A percentile compares a stretch with the other conserved stretches of the same genome.
These are phyloP conservation scores for Talaromyces adpressus DNA, from an alignment of 495 filamentous ascomycete genomes.

Conservation along the genomic window DNA sequence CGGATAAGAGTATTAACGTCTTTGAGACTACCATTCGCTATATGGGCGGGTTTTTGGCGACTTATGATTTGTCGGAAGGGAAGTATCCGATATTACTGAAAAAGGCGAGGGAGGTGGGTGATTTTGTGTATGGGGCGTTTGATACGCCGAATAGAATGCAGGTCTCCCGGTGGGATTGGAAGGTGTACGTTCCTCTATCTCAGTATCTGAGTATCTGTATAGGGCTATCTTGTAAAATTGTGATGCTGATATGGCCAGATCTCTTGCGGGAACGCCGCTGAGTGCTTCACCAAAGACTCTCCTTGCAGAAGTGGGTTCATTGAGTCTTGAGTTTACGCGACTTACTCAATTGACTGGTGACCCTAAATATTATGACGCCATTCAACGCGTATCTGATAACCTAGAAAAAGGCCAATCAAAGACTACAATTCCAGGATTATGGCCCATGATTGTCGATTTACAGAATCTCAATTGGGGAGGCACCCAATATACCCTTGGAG, in stretches of 20 bases:
- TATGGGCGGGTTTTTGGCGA: slow-evolving; percentile 73
- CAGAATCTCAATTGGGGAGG: slow-evolving; percentile 33
- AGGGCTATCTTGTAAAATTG: too few species aligned
- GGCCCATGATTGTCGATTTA: slow-evolving; percentile 73
- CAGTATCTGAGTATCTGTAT: background rate
- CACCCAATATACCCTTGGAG: slow-evolving; percentile 69
- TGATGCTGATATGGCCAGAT: slow-evolving; percentile 13
- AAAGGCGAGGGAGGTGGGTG: slow-evolving; percentile 81
- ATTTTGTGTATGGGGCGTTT: slow-evolving; percentile 84
- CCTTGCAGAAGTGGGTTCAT: slow-evolving; percentile 79
- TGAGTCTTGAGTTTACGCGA: slow-evolving; percentile 89
- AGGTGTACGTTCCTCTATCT: slow-evolving; percentile 1
- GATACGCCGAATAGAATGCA: slow-evolving; percentile 97
- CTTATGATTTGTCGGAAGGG: slow-evolving; percentile 72
- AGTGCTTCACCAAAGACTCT: slow-evolving; percentile 34
- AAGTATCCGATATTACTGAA: slow-evolving; percentile 61
- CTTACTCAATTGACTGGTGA: slow-evolving; percentile 84
- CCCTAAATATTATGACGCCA: slow-evolving; percentile 84
- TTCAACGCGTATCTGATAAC: slow-evolving; percentile 77
- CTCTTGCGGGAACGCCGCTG: slow-evolving; percentile 31
- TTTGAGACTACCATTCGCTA: slow-evolving; percentile 90
- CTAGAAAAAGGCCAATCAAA: slow-evolving; percentile 64
- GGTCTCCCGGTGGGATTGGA: slow-evolving; percentile 11
- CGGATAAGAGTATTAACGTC: slow-evolving; percentile 55
- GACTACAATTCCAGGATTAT: slow-evolving; percentile 73